Base-by-base conservation (phyloP, 2,329 filamentous ascomycete species). In the Elsinoe necatrix region DNA sequence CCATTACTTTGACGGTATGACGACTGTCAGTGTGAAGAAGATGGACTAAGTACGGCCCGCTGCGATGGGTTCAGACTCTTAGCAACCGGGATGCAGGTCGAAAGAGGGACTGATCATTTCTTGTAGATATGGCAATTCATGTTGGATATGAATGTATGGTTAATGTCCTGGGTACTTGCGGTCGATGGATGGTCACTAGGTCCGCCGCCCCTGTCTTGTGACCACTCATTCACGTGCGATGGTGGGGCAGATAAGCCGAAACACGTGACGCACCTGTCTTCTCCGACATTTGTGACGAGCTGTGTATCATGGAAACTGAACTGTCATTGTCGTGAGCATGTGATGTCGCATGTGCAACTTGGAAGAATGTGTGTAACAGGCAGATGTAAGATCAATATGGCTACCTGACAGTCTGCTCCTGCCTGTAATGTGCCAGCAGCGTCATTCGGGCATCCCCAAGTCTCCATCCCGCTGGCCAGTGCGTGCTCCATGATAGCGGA, bases 1-100 rank as follows among this genome's bases (percentile, higher is more conserved):
- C 42, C 41, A 56, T 42, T 55, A 31, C 39, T 52, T 57, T 31
- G 55, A 57, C 23, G 55, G 43, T 8, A 50, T 43, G 25, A 57
- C 20, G 14, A 47, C 54, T 23, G 41, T 56, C 37, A 27, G 37
- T 9, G 41, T 56, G 9, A 56, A 45, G 7, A 56, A 56, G 31
- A 37, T 23, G 6, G 54, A 56, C 27, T 56, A 27, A 48, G 27
- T n/a, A n/a, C 35, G 18, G 12, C 14, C n/a, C 20, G 29, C 27
- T 34, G 16, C 20, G 5, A 31, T 31, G 29, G 29, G 29, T 11
- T 6, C 34, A 37, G 14, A 37, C n/a, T 37, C 14, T 37, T 4
- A n/a, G 4, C 12, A 14, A 37, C 5, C 4, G 34, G 14, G 34
- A 37, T 29, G 27, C 4, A 29, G 4, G 27, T 29, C 16, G 6